Conservation (phyloP, 768 basidiomycete species). For the Candolleomyces eurysporus region DNA sequence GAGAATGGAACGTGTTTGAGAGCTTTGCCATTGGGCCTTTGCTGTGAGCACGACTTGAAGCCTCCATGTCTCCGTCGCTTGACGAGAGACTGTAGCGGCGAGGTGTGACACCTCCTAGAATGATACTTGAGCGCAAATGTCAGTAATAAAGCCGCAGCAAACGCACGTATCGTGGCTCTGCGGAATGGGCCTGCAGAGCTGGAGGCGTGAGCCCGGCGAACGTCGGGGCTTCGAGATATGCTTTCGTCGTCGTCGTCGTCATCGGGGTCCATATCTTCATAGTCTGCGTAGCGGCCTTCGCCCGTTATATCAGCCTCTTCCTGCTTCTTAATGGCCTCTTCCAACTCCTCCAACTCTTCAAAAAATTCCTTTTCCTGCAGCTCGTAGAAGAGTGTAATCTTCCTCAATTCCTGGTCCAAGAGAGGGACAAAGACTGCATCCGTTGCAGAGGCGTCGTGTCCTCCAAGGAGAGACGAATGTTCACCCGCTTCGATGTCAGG, state of each 20-base stretch:
- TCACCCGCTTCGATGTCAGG: slow-evolving; percentile 68
- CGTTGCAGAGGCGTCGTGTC: slow-evolving; percentile 34
- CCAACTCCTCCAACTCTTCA: slow-evolving; percentile 56
- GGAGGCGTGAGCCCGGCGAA: slow-evolving; percentile 32
- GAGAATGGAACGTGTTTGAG: slow-evolving; percentile 47
- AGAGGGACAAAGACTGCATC: slow-evolving; percentile 68
- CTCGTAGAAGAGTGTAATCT: slow-evolving; percentile 79
- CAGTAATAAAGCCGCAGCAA: slow-evolving; percentile 7
- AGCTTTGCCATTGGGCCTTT: slow-evolving; percentile 29
- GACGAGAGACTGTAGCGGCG: slow-evolving; percentile 18
- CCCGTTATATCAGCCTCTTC: slow-evolving; percentile 57
- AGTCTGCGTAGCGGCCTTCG: slow-evolving; percentile 53
- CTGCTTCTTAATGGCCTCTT: slow-evolving; percentile 53
- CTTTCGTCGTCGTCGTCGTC: slow-evolving; percentile 47
- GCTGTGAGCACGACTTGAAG: slow-evolving; percentile 39
- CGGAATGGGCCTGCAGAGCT: slow-evolving; percentile 22
- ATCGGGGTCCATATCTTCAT: slow-evolving; percentile 62
- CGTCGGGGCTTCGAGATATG: slow-evolving; percentile 35
- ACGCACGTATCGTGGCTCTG: slow-evolving; percentile 15
- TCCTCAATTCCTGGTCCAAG: slow-evolving; percentile 79
- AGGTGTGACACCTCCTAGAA: background rate
- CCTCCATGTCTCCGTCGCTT: slow-evolving; percentile 22
- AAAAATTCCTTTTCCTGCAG: slow-evolving; percentile 71
- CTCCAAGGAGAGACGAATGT: slow-evolving; percentile 50
- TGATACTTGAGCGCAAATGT: background rate